phyloP scores from a whole-genome alignment of 495 filamentous ascomycete genomes.

The Neurospora sp. region DNA sequence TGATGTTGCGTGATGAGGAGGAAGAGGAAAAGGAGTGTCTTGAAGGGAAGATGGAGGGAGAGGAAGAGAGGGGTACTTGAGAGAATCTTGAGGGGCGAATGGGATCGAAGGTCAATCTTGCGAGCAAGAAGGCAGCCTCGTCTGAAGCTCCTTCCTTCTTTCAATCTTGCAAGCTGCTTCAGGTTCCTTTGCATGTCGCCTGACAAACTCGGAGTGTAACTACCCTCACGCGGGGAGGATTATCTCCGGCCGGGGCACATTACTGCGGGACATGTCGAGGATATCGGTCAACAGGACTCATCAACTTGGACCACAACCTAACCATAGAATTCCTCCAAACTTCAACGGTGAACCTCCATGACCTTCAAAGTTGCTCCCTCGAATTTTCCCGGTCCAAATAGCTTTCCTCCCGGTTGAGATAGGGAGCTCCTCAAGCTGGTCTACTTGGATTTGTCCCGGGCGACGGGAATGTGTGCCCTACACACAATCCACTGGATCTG shows the following conservation, averaged over 20 bases:
- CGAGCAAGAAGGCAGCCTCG: background rate
- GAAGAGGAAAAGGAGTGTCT: background rate
- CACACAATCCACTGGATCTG: background rate
- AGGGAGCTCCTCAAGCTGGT: background rate
- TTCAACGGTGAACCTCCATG: background rate
- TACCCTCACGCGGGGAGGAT: background rate
- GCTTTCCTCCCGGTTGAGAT: background rate
- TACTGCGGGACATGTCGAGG: background rate
- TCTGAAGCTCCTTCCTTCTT: background rate
- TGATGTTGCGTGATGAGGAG: background rate
- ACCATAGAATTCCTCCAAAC: background rate
- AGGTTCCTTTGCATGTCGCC: background rate
- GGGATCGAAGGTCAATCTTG: background rate
- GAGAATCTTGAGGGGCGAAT: background rate
- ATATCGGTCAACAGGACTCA: background rate
- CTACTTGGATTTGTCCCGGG: background rate
- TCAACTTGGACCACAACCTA: background rate
- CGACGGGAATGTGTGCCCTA: background rate
- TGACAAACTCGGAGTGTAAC: background rate
- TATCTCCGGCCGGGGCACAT: background rate
- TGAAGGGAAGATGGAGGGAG: background rate
- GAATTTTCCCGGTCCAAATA: background rate
- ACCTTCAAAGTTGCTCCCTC: background rate
- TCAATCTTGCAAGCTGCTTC: background rate
- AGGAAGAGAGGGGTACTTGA: background rate